Evolutionary conservation across 345 rosid genomes (phyloP).

Genomic region (Bruguiera sexangula): DNA sequence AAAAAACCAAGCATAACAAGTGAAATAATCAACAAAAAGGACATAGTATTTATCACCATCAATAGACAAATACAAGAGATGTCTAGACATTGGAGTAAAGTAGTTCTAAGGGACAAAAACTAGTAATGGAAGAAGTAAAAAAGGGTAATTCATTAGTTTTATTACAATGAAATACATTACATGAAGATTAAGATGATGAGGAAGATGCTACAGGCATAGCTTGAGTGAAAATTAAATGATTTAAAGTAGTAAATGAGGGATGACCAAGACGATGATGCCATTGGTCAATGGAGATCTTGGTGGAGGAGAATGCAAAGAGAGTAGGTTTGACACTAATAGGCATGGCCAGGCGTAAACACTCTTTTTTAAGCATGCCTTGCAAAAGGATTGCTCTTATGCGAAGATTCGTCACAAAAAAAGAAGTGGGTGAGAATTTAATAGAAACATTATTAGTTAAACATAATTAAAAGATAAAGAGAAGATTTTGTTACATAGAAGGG

Average conservation of each 20-base stretch:
- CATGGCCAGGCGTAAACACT: not conserved
- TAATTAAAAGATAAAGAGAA: not conserved
- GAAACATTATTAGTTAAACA: not conserved
- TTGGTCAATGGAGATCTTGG: not conserved
- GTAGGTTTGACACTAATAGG: not conserved
- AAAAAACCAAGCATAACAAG: not conserved
- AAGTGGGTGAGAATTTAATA: not conserved
- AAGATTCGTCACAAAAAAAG: not conserved
- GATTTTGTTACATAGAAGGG: not conserved
- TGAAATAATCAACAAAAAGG: not conserved
- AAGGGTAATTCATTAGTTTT: slow-evolving; percentile 1
- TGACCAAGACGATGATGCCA: slow-evolving; percentile 7
- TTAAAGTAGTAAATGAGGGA: not conserved
- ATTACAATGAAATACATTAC: not conserved
- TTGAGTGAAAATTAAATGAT: not conserved
- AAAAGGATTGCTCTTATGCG: not conserved
- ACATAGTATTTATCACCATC: not conserved
- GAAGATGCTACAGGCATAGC: too few species aligned
- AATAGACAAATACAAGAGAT: not conserved
- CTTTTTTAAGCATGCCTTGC: not conserved
- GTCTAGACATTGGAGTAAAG: not conserved
- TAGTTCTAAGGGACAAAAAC: not conserved
- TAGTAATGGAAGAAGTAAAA: not conserved
- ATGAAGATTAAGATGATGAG: not conserved
- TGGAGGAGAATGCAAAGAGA: not conserved